phyloP scores from a whole-genome alignment of 1,284 basidiomycete genomes.

The Trichosporon sp. region DNA sequence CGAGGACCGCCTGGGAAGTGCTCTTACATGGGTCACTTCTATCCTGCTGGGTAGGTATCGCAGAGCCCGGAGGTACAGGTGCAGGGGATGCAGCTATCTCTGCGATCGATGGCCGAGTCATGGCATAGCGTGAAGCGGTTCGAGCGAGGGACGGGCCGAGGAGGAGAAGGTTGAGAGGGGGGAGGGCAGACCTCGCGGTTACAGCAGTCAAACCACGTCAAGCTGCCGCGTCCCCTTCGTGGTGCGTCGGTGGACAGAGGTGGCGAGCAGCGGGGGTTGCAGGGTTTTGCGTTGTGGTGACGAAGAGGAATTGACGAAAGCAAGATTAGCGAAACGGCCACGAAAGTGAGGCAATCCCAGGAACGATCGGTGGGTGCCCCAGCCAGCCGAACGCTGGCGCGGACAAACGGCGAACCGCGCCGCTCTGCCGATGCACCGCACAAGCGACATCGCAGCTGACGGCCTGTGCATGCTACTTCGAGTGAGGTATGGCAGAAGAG shows the following conservation, averaged over 20 bases:
- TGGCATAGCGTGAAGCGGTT: slow-evolving; percentile 3
- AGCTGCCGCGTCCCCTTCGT: neutral
- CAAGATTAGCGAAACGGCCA: neutral
- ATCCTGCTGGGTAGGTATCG: neutral
- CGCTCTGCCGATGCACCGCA: neutral
- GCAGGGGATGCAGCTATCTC: neutral
- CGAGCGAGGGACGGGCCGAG: neutral
- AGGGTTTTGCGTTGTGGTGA: neutral
- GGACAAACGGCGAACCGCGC: neutral
- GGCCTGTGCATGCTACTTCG: neutral
- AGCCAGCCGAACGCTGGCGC: neutral
- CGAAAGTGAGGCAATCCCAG: neutral
- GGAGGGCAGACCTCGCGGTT: neutral
- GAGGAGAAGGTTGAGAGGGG: neutral
- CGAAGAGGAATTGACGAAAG: neutral
- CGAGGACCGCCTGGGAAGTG: neutral
- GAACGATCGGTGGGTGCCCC: slow-evolving; percentile 6
- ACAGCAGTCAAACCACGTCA: neutral
- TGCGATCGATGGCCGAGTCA: neutral
- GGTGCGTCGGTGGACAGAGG: neutral
- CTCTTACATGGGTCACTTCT: slow-evolving; percentile 49
- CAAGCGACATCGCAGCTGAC: neutral
- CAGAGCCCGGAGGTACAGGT: neutral
- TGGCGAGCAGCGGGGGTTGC: too few species aligned
- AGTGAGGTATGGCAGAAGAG: neutral